A percentile compares a stretch with the other conserved stretches of the same genome.
These are phyloP conservation scores for Phytophthora hybrid DNA, from an alignment of 352 stramenopile genomes.

Conservation along the genomic window DNA sequence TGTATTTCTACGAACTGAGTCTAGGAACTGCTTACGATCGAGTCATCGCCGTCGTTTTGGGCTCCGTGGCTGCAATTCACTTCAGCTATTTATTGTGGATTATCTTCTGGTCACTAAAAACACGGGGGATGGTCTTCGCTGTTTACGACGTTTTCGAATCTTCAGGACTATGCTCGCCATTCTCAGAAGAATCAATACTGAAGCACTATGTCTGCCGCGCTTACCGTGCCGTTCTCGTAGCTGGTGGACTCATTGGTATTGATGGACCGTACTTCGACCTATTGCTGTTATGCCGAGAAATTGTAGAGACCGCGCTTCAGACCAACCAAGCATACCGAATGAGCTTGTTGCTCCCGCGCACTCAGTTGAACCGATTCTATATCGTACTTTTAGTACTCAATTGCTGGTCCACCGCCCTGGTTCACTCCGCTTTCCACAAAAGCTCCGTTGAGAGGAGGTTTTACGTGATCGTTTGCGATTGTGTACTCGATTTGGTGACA, in stretches of 20 bases:
- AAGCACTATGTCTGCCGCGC: not conserved
- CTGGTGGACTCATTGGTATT: conserved; percentile 21
- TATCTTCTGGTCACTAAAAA: conserved; percentile 17
- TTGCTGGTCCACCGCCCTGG: conserved; percentile 35
- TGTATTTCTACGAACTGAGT: conserved; percentile 20
- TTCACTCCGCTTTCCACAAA: conserved; percentile 33
- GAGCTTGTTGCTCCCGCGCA: conserved; percentile 26
- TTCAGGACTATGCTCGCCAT: not conserved
- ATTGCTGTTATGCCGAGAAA: conserved; percentile 20
- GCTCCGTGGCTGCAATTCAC: conserved; percentile 14
- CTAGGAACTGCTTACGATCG: conserved; percentile 16
- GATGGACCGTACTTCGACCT: conserved; percentile 29
- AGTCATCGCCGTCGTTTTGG: conserved; percentile 19
- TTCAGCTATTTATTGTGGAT: conserved; percentile 11
- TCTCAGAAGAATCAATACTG: not conserved
- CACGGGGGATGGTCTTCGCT: conserved; percentile 11
- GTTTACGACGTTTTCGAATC: conserved; percentile 25
- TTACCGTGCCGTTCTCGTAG: conserved; percentile 10
- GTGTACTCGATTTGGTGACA: conserved; percentile 26
- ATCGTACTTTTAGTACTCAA: conserved; percentile 34
- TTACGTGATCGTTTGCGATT: conserved; percentile 23
- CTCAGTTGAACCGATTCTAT: conserved; percentile 36
- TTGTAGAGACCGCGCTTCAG: conserved; percentile 32
- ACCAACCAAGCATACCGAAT: conserved; percentile 35
- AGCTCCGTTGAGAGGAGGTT: conserved; percentile 19